Percentiles rank a stretch among this genome's conserved stretches.
phyloP scores from a whole-genome alignment of 805 yeast genomes.

The Nakazawaea peltata region DNA sequence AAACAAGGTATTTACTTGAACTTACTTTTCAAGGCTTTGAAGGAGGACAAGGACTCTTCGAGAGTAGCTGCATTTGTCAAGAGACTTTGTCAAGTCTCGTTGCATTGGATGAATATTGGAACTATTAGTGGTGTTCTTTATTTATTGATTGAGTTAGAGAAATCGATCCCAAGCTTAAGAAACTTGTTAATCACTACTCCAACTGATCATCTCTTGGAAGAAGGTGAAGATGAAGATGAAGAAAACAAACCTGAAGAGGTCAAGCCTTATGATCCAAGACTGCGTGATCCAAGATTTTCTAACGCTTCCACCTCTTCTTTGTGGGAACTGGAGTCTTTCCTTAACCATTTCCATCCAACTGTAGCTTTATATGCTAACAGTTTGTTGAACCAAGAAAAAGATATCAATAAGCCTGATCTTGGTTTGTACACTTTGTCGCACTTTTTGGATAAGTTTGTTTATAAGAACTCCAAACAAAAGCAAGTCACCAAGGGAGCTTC shows the following conservation, averaged over 20 bases:
- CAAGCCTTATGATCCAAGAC: conserved; percentile 64
- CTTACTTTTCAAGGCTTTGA: conserved; percentile 74
- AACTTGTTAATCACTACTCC: conserved; percentile 53
- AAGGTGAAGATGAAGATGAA: conserved; percentile 25
- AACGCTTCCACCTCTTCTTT: conserved; percentile 73
- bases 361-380: conserved; percentile 72
- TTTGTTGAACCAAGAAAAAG: conserved; percentile 40
- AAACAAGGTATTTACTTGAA: conserved; percentile 91
- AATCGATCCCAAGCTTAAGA: conserved; percentile 55
- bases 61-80: conserved; percentile 87
- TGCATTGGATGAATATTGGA: conserved; percentile 84
- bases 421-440: conserved; percentile 83
- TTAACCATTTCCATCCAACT: conserved; percentile 88
- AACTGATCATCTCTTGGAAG: conserved; percentile 39
- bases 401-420: conserved; percentile 72
- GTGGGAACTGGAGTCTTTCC: conserved; percentile 78
- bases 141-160: conserved; percentile 61
- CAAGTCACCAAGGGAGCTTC: conserved; percentile 71
- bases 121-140: conserved; percentile 78
- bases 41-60: conserved; percentile 51
- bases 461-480: conserved; percentile 83
- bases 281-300: conserved; percentile 91
- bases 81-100: conserved; percentile 77
- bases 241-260: conserved; percentile 20
- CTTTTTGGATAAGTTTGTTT: conserved; percentile 92